A percentile compares a stretch with the other conserved stretches of the same genome.
phyloP scores from a whole-genome alignment of 768 basidiomycete species.

The Psilocybe sp. region DNA sequence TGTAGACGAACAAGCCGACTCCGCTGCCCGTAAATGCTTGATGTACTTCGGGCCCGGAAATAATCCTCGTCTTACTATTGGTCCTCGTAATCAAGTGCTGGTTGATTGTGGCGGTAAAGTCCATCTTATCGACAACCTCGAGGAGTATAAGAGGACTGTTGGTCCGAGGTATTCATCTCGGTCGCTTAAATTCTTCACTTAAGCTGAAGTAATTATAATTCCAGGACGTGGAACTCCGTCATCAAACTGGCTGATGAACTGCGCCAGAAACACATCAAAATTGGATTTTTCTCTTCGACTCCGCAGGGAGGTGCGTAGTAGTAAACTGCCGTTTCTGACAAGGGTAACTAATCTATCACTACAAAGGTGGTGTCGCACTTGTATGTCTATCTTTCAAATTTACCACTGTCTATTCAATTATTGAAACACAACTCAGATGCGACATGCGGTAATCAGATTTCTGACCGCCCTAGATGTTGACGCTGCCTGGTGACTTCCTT shows the following conservation, averaged over 20 bases:
- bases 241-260: slow-evolving; percentile 81
- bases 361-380: slow-evolving; percentile 85
- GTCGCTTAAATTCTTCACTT: neutral
- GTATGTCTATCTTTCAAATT: slow-evolving; percentile 43
- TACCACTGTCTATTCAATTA: slow-evolving; percentile 9
- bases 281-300: slow-evolving; percentile 93
- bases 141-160: slow-evolving; percentile 74
- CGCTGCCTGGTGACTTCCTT: slow-evolving; percentile 66
- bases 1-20: slow-evolving; percentile 85
- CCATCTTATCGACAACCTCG: slow-evolving; percentile 79
- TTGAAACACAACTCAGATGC: slow-evolving; percentile 58
- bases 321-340: neutral
- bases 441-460: slow-evolving; percentile 90
- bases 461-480: slow-evolving; percentile 78
- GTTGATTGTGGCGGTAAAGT: slow-evolving; percentile 88
- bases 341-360: slow-evolving; percentile 4
- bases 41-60: slow-evolving; percentile 85
- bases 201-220: slow-evolving; percentile 8
- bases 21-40: slow-evolving; percentile 79
- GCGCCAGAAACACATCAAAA: slow-evolving; percentile 81
- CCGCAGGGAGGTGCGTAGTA: slow-evolving; percentile 78
- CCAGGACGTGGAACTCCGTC: slow-evolving; percentile 78
- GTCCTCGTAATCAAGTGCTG: slow-evolving; percentile 80
- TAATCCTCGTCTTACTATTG: slow-evolving; percentile 81
- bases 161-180: slow-evolving; percentile 42